A percentile compares a stretch with the other conserved stretches of the same genome.
Conservation (phyloP, 805 yeast genomes). For the Ogataea saltuana region DNA sequence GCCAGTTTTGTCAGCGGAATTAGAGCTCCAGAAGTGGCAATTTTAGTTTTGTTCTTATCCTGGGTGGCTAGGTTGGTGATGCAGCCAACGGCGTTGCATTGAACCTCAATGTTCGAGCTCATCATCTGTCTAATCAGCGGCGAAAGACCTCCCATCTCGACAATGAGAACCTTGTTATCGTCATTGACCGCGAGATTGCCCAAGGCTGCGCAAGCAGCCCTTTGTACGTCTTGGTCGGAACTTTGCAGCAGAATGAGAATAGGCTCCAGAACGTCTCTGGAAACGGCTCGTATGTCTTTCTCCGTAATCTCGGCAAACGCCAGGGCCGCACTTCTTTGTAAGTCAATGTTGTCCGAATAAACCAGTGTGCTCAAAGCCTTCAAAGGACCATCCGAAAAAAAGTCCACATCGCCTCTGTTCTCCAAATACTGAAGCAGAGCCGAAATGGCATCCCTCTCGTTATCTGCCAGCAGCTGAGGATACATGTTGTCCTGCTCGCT, state of each 20-base stretch:
- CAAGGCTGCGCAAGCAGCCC: constrained; percentile 98
- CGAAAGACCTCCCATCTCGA: constrained; percentile 97
- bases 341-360: constrained; percentile 89
- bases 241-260: constrained; percentile 83
- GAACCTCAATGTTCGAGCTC: constrained; percentile 95
- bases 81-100: constrained; percentile 99
- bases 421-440: constrained; percentile 86
- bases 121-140: constrained; percentile 97
- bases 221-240: constrained; percentile 90
- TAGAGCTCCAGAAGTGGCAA: constrained; percentile 94
- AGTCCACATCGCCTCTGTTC: constrained; percentile 84
- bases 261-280: constrained; percentile 90
- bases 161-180: constrained; percentile 88
- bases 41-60: constrained; percentile 93
- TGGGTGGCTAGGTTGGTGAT: constrained; percentile 97
- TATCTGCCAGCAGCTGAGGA: constrained; percentile 87
- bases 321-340: constrained; percentile 94
- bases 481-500: constrained; percentile 55
- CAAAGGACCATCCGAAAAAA: constrained; percentile 82
- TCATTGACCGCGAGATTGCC: constrained; percentile 98
- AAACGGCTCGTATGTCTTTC: constrained; percentile 88
- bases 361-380: constrained; percentile 90
- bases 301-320: constrained; percentile 99
- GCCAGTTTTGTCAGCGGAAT: constrained; percentile 94
- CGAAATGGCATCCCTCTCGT: constrained; percentile 95